Evolutionary conservation across 1,284 basidiomycete species (phyloP), one percentile per base, ranked within the genome.

Genomic region (Cryptococcus maquisensis): DNA sequence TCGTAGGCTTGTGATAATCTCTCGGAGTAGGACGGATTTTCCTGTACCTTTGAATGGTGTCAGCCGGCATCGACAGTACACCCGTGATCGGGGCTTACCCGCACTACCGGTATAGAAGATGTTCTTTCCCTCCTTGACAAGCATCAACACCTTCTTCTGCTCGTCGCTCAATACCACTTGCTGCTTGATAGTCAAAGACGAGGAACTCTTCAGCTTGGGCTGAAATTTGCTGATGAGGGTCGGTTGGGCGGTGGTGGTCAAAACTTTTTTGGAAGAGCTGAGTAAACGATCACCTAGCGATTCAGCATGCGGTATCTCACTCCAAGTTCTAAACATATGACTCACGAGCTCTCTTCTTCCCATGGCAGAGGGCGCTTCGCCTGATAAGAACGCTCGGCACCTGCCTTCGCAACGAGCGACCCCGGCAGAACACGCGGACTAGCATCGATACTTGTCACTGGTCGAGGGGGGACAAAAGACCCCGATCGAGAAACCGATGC

Each of bases 31-130:
- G 7, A 97, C 90, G 0, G 93, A 96, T 77, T 97, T 98, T 49
- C 94, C 93, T 8, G 93, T 96, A 52, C 92, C 92, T 90, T 58
- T 12, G 13, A 23, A 51, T 40, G 16, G 39, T n/a, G 5, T 40
- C 26, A 40, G 40, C n/a, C 23, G 38, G 23, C 37, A 37, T 23
- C 16, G 26, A 51, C 21, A 3, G 7, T 15, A 38, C 16, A 24
- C 4, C 26, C 10, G 18, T 20, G 24, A 26, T 18, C 42, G 20
- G 6, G 13, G 79, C 86, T 66, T 63, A 93, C 92, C 92, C 56
- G 92, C 95, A 78, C 89, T 93, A 23, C 96, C 95, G 0, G 95
- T 98, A 76, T 97, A 98, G 69, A 98, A 98, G n/a, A 98, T 72
- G 65, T 85, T 95, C 51, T 86, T 77, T 3, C 84, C 84, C 15